Evolutionary conservation across 306 rosid genomes (phyloP).

Genomic region (Prunus armeniaca): DNA sequence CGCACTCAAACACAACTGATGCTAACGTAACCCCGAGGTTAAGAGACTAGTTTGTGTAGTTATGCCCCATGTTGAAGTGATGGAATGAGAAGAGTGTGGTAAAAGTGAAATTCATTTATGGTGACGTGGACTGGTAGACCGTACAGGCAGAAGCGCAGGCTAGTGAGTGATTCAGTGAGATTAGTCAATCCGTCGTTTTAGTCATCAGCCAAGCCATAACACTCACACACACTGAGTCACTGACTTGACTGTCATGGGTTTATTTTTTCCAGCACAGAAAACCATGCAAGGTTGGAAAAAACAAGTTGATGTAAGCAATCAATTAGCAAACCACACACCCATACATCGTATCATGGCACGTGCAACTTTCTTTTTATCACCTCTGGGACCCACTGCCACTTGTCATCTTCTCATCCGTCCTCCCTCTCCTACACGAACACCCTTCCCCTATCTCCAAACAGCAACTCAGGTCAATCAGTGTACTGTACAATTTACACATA

Average conservation of each 20-base stretch:
- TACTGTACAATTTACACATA: neutral
- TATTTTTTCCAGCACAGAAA: constrained; percentile 4
- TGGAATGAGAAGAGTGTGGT: neutral
- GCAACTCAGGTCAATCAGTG: neutral
- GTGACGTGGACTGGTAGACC: neutral
- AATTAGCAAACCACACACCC: neutral
- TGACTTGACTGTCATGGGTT: neutral
- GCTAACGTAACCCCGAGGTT: no score
- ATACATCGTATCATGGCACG: constrained; percentile 11
- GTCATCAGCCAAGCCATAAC: neutral
- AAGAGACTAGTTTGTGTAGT: no score
- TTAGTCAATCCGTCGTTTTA: neutral
- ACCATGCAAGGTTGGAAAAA: neutral
- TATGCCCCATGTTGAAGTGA: neutral
- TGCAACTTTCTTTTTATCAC: neutral
- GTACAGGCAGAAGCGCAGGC: neutral
- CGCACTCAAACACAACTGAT: no score
- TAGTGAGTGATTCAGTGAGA: neutral
- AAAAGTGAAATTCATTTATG: neutral
- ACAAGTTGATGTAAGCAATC: neutral
- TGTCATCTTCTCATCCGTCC: neutral
- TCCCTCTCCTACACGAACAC: neutral
- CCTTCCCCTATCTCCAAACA: neutral
- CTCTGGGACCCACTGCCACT: neutral
- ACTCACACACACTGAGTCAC: neutral